These are phyloP conservation scores for Alternaria alternata DNA, from an alignment of 2,329 filamentous ascomycete species.

Conservation along the genomic window DNA sequence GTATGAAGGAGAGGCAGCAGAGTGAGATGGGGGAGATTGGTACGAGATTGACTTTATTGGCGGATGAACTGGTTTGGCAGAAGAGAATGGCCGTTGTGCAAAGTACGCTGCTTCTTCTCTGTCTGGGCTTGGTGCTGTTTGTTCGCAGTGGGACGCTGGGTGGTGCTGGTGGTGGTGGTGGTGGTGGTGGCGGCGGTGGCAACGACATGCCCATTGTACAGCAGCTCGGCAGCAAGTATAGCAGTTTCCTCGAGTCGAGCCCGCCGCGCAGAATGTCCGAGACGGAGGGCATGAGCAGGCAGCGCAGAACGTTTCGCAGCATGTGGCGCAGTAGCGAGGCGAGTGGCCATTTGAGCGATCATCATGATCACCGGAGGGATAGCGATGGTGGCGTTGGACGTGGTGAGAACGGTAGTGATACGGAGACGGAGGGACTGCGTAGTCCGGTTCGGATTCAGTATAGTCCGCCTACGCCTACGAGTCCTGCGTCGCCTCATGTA, in stretches of 20 bases:
- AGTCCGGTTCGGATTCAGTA: conserved; percentile 44
- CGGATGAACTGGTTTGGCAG: conserved; percentile 85
- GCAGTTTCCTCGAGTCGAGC: conserved; percentile 44
- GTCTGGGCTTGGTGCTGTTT: conserved; percentile 88
- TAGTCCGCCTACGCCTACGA: conserved; percentile 39
- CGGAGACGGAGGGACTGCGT: conserved; percentile 43
- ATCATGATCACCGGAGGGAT: conserved; percentile 41
- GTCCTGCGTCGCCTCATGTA: not conserved
- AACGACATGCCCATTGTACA: conserved; percentile 56
- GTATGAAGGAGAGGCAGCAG: conserved; percentile 83
- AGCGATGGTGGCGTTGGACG: conserved; percentile 9
- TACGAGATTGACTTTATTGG: conserved; percentile 81
- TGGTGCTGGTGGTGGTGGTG: conserved; percentile 10
- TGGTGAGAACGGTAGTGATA: conserved; percentile 29
- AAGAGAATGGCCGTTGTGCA: conserved; percentile 96
- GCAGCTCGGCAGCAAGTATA: conserved; percentile 51
- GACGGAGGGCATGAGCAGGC: conserved; percentile 21
- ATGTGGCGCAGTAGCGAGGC: conserved; percentile 45
- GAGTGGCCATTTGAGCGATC: conserved; percentile 1
- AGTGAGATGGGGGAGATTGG: conserved; percentile 84
- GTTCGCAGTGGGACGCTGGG: conserved; percentile 50
- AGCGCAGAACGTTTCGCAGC: conserved; percentile 42
- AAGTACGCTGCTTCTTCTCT: conserved; percentile 84
- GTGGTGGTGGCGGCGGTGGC: conserved; percentile 15
- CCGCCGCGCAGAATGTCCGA: conserved; percentile 39